phyloP scores from a whole-genome alignment of 1,284 basidiomycete genomes.

The Dichomitus squalens region DNA sequence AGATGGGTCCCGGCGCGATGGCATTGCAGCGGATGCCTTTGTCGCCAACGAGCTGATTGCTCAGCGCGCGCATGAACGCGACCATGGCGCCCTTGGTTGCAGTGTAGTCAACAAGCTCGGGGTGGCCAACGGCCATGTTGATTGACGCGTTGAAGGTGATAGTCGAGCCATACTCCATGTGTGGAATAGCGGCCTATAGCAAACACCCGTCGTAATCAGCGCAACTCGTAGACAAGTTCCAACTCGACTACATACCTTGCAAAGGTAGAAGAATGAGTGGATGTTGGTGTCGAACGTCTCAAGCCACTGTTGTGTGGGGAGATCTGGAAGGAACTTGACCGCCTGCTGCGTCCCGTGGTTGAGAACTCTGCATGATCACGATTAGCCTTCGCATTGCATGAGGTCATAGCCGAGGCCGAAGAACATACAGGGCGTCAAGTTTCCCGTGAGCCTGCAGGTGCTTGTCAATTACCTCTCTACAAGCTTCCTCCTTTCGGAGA shows the following conservation, averaged over 20 bases:
- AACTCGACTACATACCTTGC: constrained; percentile 42
- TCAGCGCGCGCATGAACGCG: constrained; percentile 47
- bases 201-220: not conserved
- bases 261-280: constrained; percentile 56
- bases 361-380: constrained; percentile 39
- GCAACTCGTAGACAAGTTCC: too few species aligned
- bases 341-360: constrained; percentile 58
- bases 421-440: constrained; percentile 47
- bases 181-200: constrained; percentile 32
- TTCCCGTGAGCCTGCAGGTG: constrained; percentile 43
- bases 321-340: constrained; percentile 44
- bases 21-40: constrained; percentile 53
- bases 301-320: constrained; percentile 52
- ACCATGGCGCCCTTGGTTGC: constrained; percentile 59
- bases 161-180: constrained; percentile 43
- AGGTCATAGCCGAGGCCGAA: too few species aligned
- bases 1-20: constrained; percentile 54
- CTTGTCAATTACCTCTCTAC: constrained; percentile 44
- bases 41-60: constrained; percentile 55
- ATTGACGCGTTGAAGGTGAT: constrained; percentile 56
- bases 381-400: not conserved
- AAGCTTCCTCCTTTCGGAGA: constrained; percentile 45
- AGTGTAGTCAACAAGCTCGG: constrained; percentile 57
- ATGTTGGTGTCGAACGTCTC: constrained; percentile 53
- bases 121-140: constrained; percentile 54